Evolutionary conservation across 176 grass and related monocot genomes (phyloP).

Genomic region (Urochloa ruziziensis): DNA sequence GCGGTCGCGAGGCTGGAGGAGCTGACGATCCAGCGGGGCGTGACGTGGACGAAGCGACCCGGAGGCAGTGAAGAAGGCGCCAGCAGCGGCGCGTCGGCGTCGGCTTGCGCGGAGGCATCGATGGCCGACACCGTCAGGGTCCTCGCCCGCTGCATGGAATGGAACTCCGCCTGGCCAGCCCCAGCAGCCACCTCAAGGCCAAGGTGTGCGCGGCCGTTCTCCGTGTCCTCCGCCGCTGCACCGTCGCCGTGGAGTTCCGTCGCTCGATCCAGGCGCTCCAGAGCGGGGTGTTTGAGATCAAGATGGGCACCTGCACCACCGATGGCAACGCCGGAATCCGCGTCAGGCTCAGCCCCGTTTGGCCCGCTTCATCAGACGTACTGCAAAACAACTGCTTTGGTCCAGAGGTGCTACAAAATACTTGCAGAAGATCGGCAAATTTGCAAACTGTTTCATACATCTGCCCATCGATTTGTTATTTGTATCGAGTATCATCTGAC

Average conservation of each 20-base stretch:
- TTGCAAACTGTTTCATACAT: background rate
- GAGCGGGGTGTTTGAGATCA: background rate
- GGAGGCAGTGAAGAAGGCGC: background rate
- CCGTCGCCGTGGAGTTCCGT: background rate
- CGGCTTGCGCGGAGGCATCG: background rate
- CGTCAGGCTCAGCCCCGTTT: background rate
- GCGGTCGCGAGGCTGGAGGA: background rate
- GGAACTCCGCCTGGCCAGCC: background rate
- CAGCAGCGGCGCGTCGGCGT: background rate
- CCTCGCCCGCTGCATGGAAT: background rate
- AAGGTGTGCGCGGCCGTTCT: background rate
- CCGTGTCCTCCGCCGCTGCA: background rate
- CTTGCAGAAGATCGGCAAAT: background rate
- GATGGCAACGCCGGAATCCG: background rate
- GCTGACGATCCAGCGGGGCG: background rate
- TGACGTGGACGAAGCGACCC: background rate
- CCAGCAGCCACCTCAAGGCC: background rate
- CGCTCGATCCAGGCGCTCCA: background rate
- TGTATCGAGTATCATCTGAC: no score
- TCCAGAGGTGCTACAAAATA: background rate
- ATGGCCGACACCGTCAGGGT: background rate
- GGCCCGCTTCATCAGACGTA: background rate
- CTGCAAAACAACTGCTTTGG: background rate
- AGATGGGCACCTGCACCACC: background rate
- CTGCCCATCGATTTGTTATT: no score